Evolutionary conservation across 2,329 filamentous ascomycete species (phyloP).

Genomic region (Harringtonia aguacate): DNA sequence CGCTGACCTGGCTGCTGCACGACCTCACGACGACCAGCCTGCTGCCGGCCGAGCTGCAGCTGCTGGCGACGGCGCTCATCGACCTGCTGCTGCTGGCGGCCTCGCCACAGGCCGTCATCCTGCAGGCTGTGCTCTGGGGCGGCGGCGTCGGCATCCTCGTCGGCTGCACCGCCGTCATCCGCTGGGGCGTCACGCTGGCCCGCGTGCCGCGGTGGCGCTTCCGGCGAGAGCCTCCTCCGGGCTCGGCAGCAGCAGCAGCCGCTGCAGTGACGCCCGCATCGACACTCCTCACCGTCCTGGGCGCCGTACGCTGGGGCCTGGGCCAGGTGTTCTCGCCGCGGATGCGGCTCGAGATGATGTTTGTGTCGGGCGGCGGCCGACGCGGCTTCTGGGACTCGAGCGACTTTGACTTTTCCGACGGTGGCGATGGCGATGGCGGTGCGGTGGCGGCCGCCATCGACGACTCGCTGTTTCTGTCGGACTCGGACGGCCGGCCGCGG

Average conservation of each 20-base stretch:
- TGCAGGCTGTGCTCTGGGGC: slow-evolving; percentile 77
- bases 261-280: slow-evolving; percentile 18
- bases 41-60: slow-evolving; percentile 74
- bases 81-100: slow-evolving; percentile 67
- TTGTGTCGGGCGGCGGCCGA: slow-evolving; percentile 17
- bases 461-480: not conserved
- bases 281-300: slow-evolving; percentile 29
- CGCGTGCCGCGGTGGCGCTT: slow-evolving; percentile 90
- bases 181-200: slow-evolving; percentile 76
- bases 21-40: slow-evolving; percentile 83
- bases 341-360: slow-evolving; percentile 20
- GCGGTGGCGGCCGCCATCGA: too few relatives aligned
- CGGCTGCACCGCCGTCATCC: slow-evolving; percentile 61
- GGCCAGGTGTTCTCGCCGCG: slow-evolving; percentile 19
- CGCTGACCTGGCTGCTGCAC: slow-evolving; percentile 60
- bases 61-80: slow-evolving; percentile 73
- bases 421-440: too few relatives aligned
- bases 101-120: slow-evolving; percentile 74
- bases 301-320: slow-evolving; percentile 17
- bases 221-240: slow-evolving; percentile 38
- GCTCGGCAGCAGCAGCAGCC: slow-evolving; percentile 12
- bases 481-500: not conserved
- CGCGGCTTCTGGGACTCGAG: slow-evolving; percentile 13
- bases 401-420: too few relatives aligned
- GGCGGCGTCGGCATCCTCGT: slow-evolving; percentile 71